These are phyloP conservation scores for Triticum timopheevii DNA, from an alignment of 176 grass and related monocot genomes.

Conservation along the genomic window DNA sequence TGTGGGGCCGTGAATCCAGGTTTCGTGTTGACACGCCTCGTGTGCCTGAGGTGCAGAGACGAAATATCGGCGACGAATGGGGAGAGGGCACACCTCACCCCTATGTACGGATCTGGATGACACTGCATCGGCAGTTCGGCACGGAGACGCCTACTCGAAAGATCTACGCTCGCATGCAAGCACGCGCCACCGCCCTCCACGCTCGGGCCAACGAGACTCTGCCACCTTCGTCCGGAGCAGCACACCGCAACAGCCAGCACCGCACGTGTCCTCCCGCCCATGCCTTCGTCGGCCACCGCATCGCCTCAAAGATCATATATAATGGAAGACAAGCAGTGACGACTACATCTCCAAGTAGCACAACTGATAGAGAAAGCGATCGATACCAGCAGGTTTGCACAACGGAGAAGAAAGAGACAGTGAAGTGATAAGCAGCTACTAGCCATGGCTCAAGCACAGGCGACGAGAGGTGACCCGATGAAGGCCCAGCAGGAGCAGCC, in stretches of 20 bases:
- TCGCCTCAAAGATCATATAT: background rate
- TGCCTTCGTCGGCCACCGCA: background rate
- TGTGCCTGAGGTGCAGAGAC: background rate
- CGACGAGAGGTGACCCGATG: background rate
- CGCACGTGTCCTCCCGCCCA: background rate
- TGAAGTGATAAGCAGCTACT: background rate
- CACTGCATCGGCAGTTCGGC: background rate
- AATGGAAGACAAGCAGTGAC: background rate
- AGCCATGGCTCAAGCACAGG: conserved; percentile 21
- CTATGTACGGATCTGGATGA: background rate
- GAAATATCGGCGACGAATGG: background rate
- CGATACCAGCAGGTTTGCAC: too few species aligned
- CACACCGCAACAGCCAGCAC: background rate
- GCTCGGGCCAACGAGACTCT: background rate
- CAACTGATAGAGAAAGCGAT: background rate
- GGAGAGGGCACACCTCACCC: background rate
- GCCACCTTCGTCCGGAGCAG: background rate
- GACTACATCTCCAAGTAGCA: accelerated
- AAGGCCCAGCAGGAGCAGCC: background rate
- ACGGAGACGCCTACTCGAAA: background rate
- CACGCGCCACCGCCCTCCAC: background rate
- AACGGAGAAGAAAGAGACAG: background rate
- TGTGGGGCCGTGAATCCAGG: too few species aligned
- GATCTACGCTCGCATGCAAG: background rate
- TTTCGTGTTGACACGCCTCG: too few species aligned